A percentile compares a stretch with the other conserved stretches of the same genome.
phyloP scores from a whole-genome alignment of 2,329 filamentous ascomycete species.

The Elsinoe arachidis region DNA sequence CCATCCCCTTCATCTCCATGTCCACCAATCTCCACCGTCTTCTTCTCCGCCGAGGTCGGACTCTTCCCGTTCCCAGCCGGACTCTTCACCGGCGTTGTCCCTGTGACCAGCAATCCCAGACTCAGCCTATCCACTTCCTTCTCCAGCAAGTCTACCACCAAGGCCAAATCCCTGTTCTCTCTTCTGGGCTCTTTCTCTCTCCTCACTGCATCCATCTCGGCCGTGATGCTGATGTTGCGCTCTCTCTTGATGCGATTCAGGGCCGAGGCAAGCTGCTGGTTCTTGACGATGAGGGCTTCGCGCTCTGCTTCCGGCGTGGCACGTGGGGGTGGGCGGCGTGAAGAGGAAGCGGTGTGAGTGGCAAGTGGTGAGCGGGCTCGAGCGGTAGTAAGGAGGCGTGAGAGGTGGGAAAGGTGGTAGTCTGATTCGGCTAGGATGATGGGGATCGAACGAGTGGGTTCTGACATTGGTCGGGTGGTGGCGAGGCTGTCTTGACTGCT shows the following conservation, averaged over 20 bases:
- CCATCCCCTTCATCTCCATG: too few relatives aligned
- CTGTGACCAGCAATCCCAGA: not conserved
- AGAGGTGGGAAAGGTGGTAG: not conserved
- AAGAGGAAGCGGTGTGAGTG: not conserved
- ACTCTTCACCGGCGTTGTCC: not conserved
- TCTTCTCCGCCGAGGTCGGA: not conserved
- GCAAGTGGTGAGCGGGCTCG: not conserved
- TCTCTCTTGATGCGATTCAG: not conserved
- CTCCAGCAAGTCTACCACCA: not conserved
- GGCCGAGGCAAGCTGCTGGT: not conserved
- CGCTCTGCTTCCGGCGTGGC: not conserved
- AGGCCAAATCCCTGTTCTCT: not conserved
- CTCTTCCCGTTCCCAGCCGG: not conserved
- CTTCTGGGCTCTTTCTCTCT: not conserved
- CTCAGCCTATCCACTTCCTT: conserved; percentile 2
- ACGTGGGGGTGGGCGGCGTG: not conserved
- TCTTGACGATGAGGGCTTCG: not conserved
- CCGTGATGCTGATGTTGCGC: not conserved
- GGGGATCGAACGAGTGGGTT: not conserved
- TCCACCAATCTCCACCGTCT: too few relatives aligned
- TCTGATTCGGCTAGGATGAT: not conserved
- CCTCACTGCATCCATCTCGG: not conserved
- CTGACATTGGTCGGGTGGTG: too few relatives aligned
- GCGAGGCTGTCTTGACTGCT: not conserved
- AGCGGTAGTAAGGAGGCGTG: not conserved